These are phyloP conservation scores for Globisporangium megalacanthum DNA, from an alignment of 352 stramenopile species.

Conservation along the genomic window DNA sequence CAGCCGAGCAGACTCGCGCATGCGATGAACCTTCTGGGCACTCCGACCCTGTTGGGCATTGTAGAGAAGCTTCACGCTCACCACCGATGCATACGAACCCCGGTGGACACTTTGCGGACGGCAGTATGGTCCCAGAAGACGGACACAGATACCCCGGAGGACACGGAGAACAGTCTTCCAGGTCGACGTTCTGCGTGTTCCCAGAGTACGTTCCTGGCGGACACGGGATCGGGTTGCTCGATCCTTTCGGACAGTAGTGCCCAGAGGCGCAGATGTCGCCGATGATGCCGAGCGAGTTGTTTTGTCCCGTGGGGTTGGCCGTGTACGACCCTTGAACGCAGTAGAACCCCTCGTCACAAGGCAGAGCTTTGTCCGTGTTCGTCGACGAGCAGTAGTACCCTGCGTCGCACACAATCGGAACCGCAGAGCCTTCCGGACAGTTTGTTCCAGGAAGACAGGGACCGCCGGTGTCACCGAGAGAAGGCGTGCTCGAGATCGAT, in stretches of 20 bases:
- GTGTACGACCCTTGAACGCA: constrained; percentile 85
- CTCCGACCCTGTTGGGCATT: constrained; percentile 65
- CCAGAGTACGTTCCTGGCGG: constrained; percentile 63
- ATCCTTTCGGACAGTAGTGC: constrained; percentile 74
- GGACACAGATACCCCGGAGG: constrained; percentile 53
- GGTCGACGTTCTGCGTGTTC: constrained; percentile 52
- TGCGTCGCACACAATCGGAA: constrained; percentile 77
- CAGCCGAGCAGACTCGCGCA: constrained; percentile 51
- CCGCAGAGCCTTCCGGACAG: constrained; percentile 77
- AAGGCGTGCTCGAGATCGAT: constrained; percentile 47
- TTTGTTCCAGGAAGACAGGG: constrained; percentile 84
- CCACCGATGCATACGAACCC: constrained; percentile 62
- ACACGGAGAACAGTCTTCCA: constrained; percentile 66
- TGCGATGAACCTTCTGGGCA: constrained; percentile 59
- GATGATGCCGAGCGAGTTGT: constrained; percentile 66
- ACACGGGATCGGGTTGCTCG: constrained; percentile 79
- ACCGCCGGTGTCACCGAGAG: constrained; percentile 33
- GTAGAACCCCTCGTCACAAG: constrained; percentile 81
- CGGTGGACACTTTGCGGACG: constrained; percentile 39
- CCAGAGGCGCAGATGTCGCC: constrained; percentile 64
- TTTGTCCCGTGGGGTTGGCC: constrained; percentile 57
- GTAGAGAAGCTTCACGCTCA: constrained; percentile 40
- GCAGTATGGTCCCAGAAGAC: constrained; percentile 39
- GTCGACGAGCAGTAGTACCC: constrained; percentile 77
- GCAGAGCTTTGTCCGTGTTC: constrained; percentile 60